phyloP scores from a whole-genome alignment of 2,329 filamentous ascomycete species.

The Cryphonectria nitschkei region DNA sequence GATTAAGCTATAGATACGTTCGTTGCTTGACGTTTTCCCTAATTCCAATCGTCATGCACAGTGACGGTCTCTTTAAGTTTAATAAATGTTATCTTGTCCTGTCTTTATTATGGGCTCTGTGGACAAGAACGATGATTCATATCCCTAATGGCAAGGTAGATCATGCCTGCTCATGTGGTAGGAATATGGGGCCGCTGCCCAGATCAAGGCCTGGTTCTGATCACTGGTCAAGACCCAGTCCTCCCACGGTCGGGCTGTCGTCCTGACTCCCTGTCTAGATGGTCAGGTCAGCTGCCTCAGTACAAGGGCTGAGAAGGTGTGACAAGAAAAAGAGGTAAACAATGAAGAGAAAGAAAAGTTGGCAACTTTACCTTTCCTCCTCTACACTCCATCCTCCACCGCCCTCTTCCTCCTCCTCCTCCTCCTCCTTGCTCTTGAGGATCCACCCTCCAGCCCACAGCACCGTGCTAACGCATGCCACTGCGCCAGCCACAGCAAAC shows the following conservation, averaged over 20 bases:
- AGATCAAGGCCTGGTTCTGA: constrained; percentile 1
- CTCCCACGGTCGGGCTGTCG: not conserved
- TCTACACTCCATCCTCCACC: not conserved
- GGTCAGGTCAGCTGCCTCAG: constrained; percentile 1
- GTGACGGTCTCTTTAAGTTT: not conserved
- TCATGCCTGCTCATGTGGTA: not conserved
- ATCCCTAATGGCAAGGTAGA: not conserved
- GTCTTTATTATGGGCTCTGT: not conserved
- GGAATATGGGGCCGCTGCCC: constrained; percentile 5
- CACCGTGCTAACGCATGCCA: constrained; percentile 6
- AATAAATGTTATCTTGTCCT: not conserved
- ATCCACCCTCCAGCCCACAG: constrained; percentile 13
- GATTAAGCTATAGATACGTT: not conserved
- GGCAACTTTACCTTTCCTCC: constrained; percentile 3
- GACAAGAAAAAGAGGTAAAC: not conserved
- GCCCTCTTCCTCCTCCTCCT: not conserved
- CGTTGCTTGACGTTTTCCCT: not conserved
- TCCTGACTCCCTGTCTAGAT: not conserved
- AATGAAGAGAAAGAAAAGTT: not conserved
- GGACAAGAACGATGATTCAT: not conserved
- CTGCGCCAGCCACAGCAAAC: constrained; percentile 9
- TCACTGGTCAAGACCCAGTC: constrained; percentile 5
- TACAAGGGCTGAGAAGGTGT: not conserved
- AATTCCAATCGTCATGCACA: not conserved
- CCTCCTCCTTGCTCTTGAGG: not conserved